Evolutionary conservation across 495 filamentous ascomycete genomes (phyloP), one percentile per base, ranked within the genome.

Genomic region (Aspergillus avenaceus): DNA sequence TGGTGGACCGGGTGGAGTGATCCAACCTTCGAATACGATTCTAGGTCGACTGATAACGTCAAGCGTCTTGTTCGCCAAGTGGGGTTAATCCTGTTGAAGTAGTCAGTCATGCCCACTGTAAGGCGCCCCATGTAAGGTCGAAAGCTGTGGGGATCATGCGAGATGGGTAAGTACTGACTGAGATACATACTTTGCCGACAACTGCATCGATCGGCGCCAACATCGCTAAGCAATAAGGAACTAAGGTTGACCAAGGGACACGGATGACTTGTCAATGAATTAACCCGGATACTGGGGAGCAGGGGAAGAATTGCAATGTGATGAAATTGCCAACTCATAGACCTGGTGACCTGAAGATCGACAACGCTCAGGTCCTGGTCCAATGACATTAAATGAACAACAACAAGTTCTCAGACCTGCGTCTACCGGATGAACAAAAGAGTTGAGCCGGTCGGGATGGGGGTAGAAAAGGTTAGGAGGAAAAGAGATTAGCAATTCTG

Each of bases 331-430:
- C 67, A 71, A 62, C 67, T 54, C 67, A 71, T 64, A 64, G 66
- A 66, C 67, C 68, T 59, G 68, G 66, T 71, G 68, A 71, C 67
- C 54, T 55, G 55, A 49, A 48, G 66, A 70, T 69, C 62, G 64
- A 64, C 62, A 64, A 21, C 12, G 31, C 16, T 38, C 34, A 38
- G 34, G 23, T 43, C 26, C 23, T 43, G 23, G n/a, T 19, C 41
- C 22, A 43, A 18, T 43, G n/a, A 25, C 27, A 28, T 43, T 43
- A n/a, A 27, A 27, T 24, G 23, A 43, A 11, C 23, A 43, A 43
- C 41, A 22, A 18, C 16, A 14, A 38, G 34, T 38, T 38, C 41
- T 14, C 41, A 43, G 41, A 26, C 41, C 26, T 43, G 41, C 22
- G 16, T 43, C 21, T 25, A 23, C 7, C 19, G 23, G 16, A 16